A percentile compares a stretch with the other conserved stretches of the same genome.
phyloP scores from a whole-genome alignment of 768 basidiomycete genomes.

The Russula olivacea region DNA sequence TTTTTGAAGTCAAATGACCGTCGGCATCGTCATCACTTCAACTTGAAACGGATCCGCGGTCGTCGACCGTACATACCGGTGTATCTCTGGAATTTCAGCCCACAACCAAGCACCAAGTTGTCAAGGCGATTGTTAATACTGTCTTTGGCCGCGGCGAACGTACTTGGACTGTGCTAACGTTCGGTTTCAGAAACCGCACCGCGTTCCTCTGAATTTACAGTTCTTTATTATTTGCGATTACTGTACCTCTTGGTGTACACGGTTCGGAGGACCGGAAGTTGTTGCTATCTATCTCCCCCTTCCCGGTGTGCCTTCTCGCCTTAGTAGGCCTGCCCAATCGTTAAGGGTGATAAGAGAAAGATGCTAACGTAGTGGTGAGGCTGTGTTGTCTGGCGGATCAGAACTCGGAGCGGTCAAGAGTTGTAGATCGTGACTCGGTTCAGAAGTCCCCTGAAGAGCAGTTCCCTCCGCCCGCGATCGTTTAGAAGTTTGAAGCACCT shows the following conservation, averaged over 20 bases:
- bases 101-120: not conserved
- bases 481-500: not conserved
- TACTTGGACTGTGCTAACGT: too few species aligned
- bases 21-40: not conserved
- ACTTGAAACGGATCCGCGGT: not conserved
- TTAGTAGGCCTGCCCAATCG: not conserved
- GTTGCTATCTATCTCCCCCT: not conserved
- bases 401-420: slow-evolving; percentile 9
- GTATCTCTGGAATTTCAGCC: not conserved
- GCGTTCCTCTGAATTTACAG: not conserved
- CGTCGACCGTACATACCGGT: not conserved
- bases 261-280: not conserved
- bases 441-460: not conserved
- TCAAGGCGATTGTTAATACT: too few species aligned
- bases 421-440: slow-evolving; percentile 3
- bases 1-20: too few species aligned
- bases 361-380: not conserved
- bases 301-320: not conserved
- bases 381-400: not conserved
- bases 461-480: not conserved
- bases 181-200: not conserved
- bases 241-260: not conserved
- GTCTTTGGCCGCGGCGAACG: too few species aligned
- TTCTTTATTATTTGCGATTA: too few species aligned
- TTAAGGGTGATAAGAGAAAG: not conserved